Evolutionary conservation across 306 rosid genomes (phyloP), one percentile per base, ranked within the genome.

Genomic region (Hippophae tibetana): DNA sequence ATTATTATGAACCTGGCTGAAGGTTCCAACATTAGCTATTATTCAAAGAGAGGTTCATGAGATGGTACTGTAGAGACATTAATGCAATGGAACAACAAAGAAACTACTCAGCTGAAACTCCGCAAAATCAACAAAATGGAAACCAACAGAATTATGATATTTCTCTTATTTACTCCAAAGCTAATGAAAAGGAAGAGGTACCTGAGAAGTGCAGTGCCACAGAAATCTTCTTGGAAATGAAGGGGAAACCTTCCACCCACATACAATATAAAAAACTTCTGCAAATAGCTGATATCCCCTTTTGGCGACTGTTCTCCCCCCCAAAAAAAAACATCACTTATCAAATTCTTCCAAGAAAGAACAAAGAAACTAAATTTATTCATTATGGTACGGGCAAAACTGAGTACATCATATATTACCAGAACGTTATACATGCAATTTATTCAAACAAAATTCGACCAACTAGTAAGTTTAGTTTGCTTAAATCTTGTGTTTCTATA

Each of bases 181-280:
- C 58, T 43, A 25, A 26, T 31, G 42, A 27, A 31, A 26, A 54
- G 11, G 5, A 27, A 9, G 9, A 4, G 61, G 45, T 66, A 87
- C 97, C 97, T 90, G 50, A 87, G 86, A 59, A 90, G 79, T 5
- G 92, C 89, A 11, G 97, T 87, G 74, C 97, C 96, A 51, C 95
- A 85, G 53, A 90, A 90, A 87, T 87, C 89, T 74, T 90, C 96
- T 78, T 85, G 96, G 70, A 85, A 81, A 78, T 90, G 92, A 54
- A 90, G 86, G 40, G 96, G 92, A 63, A 74, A 42, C 73, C 96
- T 87, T 69, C 95, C 95, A 66, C 95, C 96, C 46, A 87, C 96
- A 67, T 85, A 90, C 83, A 69, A 79, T 80, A 87, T 74, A 78
- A 87, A 87, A 80, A 90, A 90, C 78, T 85, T 87, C 73, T 79